Percentiles rank a stretch among this genome's conserved stretches.
Evolutionary conservation across 2,329 filamentous ascomycete genomes (phyloP).

Genomic region (Rugonectria rugulosa): DNA sequence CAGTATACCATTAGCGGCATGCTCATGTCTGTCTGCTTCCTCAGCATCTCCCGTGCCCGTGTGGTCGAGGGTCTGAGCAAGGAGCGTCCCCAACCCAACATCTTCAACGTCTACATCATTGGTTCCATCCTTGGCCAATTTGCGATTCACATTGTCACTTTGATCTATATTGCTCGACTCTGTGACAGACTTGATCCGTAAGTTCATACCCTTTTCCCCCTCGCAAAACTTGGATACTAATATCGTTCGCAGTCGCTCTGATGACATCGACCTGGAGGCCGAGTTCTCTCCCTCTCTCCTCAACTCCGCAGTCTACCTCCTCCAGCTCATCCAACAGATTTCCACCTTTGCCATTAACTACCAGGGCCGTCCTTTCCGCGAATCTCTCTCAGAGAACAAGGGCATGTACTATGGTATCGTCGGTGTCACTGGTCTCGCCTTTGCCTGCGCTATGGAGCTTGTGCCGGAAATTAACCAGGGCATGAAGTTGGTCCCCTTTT

Average conservation of each 20-base stretch:
- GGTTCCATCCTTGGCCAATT: slow-evolving; percentile 97
- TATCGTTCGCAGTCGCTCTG: slow-evolving; percentile 53
- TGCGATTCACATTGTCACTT: slow-evolving; percentile 89
- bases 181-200: slow-evolving; percentile 88
- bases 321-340: slow-evolving; percentile 98
- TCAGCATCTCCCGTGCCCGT: slow-evolving; percentile 97
- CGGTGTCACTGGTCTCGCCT: slow-evolving; percentile 87
- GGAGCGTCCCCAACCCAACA: slow-evolving; percentile 96
- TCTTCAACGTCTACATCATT: slow-evolving; percentile 99
- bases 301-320: slow-evolving; percentile 95
- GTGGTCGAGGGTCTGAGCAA: slow-evolving; percentile 95
- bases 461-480: slow-evolving; percentile 94
- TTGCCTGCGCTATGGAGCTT: slow-evolving; percentile 94
- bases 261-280: slow-evolving; percentile 85
- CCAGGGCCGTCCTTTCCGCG: slow-evolving; percentile 96
- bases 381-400: slow-evolving; percentile 92
- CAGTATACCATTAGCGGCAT: slow-evolving; percentile 99
- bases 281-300: slow-evolving; percentile 93
- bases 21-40: slow-evolving; percentile 99
- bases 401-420: slow-evolving; percentile 99
- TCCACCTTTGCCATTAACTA: slow-evolving; percentile 99
- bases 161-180: slow-evolving; percentile 92
- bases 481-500: slow-evolving; percentile 92
- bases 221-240: slow-evolving; percentile 35
- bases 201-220: slow-evolving; percentile 47